Evolutionary conservation across 2,329 filamentous ascomycete genomes (phyloP).

Genomic region (Graphilbum ipis-grandicollis): DNA sequence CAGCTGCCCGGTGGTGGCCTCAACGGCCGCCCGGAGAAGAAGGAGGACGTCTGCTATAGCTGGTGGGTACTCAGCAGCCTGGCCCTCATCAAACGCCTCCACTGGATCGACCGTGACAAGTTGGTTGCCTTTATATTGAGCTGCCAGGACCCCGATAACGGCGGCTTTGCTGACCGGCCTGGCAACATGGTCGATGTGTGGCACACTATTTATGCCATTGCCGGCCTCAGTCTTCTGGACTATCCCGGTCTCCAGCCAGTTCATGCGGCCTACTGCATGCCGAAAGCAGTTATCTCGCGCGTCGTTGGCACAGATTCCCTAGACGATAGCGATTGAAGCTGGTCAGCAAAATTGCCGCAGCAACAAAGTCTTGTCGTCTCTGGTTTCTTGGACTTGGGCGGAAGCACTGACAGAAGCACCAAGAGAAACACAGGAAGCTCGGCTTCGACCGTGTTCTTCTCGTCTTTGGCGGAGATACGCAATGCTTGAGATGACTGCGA

Average conservation of each 20-base stretch:
- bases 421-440: too few species aligned
- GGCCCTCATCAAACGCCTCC: constrained; percentile 68
- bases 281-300: constrained; percentile 45
- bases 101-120: constrained; percentile 83
- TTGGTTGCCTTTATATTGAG: constrained; percentile 67
- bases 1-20: constrained; percentile 76
- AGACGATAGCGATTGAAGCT: not conserved
- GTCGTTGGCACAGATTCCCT: constrained; percentile 28
- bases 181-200: constrained; percentile 96
- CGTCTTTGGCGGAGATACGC: too few species aligned
- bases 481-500: too few species aligned
- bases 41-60: constrained; percentile 94
- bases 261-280: constrained; percentile 78
- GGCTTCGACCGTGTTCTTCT: too few species aligned
- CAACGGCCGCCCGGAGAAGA: constrained; percentile 88
- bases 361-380: too few species aligned
- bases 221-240: constrained; percentile 69
- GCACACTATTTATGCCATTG: constrained; percentile 79
- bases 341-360: too few species aligned
- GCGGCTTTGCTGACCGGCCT: constrained; percentile 78
- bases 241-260: constrained; percentile 63
- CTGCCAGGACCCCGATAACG: constrained; percentile 71
- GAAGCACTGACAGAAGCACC: too few species aligned
- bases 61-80: constrained; percentile 97
- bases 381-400: too few species aligned